phyloP scores from a whole-genome alignment of 441 rosid species.

The Omphalea diandra region DNA sequence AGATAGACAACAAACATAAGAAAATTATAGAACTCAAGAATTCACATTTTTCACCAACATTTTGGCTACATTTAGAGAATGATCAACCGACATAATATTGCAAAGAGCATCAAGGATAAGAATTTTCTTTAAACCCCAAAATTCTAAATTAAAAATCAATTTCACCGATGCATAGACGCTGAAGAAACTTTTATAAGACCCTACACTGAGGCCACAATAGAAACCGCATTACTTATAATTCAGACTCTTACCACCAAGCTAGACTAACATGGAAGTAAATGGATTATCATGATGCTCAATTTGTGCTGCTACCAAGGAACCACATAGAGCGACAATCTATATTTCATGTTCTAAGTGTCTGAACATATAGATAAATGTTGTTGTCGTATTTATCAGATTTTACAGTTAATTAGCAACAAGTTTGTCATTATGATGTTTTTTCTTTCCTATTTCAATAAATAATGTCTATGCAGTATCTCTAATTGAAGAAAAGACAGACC shows the following conservation, averaged over 20 bases:
- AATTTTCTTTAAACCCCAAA: slow-evolving; percentile 1
- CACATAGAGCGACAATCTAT: neutral
- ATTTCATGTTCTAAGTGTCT: neutral
- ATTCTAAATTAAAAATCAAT: neutral
- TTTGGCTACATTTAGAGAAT: neutral
- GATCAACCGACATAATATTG: neutral
- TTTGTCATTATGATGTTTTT: neutral
- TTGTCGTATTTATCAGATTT: neutral
- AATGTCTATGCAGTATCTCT: neutral
- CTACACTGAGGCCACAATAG: neutral
- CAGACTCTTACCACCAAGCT: neutral
- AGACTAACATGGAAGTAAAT: neutral
- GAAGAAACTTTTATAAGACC: neutral
- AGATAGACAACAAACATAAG: neutral
- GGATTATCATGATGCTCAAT: neutral
- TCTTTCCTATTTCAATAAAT: neutral
- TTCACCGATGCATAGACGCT: neutral
- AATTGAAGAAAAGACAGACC: neutral
- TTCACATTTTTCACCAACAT: neutral
- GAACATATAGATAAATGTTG: neutral
- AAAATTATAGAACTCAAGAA: neutral
- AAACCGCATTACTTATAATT: neutral
- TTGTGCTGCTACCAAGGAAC: neutral
- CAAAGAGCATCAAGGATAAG: neutral
- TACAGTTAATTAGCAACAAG: neutral